Base-by-base conservation (phyloP, 257 asterid species). In the Haberlea rhodopensis region DNA sequence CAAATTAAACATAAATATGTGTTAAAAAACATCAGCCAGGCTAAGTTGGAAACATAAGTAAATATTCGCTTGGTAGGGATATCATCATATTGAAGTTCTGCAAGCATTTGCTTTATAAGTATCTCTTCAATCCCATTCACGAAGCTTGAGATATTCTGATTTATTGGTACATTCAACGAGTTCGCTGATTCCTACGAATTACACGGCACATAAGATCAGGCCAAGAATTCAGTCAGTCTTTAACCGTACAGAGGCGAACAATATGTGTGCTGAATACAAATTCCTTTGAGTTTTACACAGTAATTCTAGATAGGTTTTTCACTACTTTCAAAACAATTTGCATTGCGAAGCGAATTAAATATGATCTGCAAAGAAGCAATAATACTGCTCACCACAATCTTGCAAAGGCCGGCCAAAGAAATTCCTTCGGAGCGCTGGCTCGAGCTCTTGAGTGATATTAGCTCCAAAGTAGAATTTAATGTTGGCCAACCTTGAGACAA, bases 401-500 rank as follows among this genome's bases (percentile, higher is more conserved):
- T 83, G 87, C 95, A 80, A 57, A 84, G 87, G 75, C 87, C 77
- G 78, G 88, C 80, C 82, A 82, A 68, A 25, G 94, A 79, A 62
- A 84, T 76, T 72, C 85, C 88, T 69, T 84, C 79, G 5, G 87
- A 77, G 66, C 72, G 48, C 69, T 77, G 85, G 75, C 75, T 84
- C 16, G 94, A 72, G 80, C 87, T 81, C 82, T 87, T 85, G 62
- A 92, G 94, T 2, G 94, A 79, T 53, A 77, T 28, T 70, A 92
- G 74, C 76, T 77, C 84, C 83, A 92, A 73, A n/a, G 81, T 73
- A 49, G 70, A 67, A 69, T 78, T 76, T 55, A 77, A 78, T 18
- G 85, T 46, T n/a, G 98, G 98, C 98, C 98, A 92, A 61, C 95
- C 94, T 62, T 81, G 96, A 80, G 94, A 79, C 58, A 84, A 73